A percentile compares a stretch with the other conserved stretches of the same genome.
Evolutionary conservation across 2,329 filamentous ascomycete genomes (phyloP).

Genomic region (Neocatenulostroma microsporum): DNA sequence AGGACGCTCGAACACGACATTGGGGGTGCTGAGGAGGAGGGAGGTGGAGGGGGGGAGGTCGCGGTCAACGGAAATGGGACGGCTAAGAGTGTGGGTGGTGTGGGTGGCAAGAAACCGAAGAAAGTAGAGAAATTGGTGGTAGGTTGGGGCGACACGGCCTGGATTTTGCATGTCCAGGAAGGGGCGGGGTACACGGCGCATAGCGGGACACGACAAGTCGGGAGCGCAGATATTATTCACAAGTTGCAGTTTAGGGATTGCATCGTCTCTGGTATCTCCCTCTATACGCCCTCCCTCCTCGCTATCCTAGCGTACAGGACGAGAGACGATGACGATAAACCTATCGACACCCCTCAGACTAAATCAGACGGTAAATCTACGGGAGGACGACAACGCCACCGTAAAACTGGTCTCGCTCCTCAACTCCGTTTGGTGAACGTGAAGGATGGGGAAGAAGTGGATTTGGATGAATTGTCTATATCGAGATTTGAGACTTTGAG

Average conservation of each 20-base stretch:
- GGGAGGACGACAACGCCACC: conserved; percentile 50
- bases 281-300: conserved; percentile 88
- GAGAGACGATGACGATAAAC: conserved; percentile 61
- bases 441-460: conserved; percentile 68
- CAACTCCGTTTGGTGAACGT: conserved; percentile 89
- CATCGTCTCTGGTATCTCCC: conserved; percentile 91
- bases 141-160: conserved; percentile 92
- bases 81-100: conserved; percentile 13
- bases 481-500: conserved; percentile 83
- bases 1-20: conserved; percentile 68
- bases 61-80: conserved; percentile 22
- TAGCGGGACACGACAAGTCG: conserved; percentile 62
- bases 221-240: conserved; percentile 82
- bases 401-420: conserved; percentile 73
- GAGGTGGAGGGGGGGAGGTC: conserved; percentile 22
- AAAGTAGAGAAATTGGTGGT: conserved; percentile 70
- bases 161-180: conserved; percentile 86
- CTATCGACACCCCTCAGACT: conserved; percentile 24
- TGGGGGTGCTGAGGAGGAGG: conserved; percentile 29
- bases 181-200: conserved; percentile 50
- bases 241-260: conserved; percentile 88
- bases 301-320: conserved; percentile 86
- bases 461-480: conserved; percentile 77
- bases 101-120: conserved; percentile 24
- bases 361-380: conserved; percentile 22